These are phyloP conservation scores for Diaporthe australafricana DNA, from an alignment of 2,329 filamentous ascomycete species.

Conservation along the genomic window DNA sequence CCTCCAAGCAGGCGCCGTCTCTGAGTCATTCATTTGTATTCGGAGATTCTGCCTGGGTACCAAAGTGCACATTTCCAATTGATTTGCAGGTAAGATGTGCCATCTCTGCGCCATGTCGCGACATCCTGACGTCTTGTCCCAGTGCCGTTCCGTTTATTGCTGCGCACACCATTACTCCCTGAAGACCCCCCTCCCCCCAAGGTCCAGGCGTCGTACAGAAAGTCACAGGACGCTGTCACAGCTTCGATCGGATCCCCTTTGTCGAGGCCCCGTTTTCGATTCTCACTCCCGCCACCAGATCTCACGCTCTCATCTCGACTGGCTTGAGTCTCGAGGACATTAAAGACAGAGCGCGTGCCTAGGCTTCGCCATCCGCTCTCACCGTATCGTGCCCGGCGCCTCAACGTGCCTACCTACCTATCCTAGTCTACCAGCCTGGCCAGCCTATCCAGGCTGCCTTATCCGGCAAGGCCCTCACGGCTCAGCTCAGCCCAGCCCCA, in stretches of 20 bases:
- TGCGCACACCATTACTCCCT: conserved; percentile 5
- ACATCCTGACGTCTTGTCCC: conserved; percentile 28
- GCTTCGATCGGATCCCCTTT: conserved; percentile 24
- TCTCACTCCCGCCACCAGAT: conserved; percentile 19
- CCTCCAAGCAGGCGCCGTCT: conserved; percentile 35
- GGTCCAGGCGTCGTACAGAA: neutral
- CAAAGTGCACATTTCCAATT: conserved; percentile 1
- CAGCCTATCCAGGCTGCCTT: conserved; percentile 24
- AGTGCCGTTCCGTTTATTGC: conserved; percentile 8
- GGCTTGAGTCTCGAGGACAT: conserved; percentile 7
- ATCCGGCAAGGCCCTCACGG: conserved; percentile 31
- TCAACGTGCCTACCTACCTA: neutral
- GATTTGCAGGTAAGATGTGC: conserved; percentile 25
- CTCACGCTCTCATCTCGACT: neutral
- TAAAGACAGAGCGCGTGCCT: conserved; percentile 17
- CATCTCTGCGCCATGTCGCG: conserved; percentile 27
- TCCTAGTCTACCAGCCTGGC: neutral
- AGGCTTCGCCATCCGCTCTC: neutral
- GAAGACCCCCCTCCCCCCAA: neutral
- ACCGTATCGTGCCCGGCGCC: neutral
- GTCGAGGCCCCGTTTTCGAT: conserved; percentile 25
- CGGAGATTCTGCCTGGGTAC: conserved; percentile 36
- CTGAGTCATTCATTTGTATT: conserved; percentile 48
- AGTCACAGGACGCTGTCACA: conserved; percentile 29
- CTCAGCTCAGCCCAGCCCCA: conserved; percentile 10